Evolutionary conservation across 2,329 filamentous ascomycete species (phyloP).

Genomic region (Epichloe coenophiala): DNA sequence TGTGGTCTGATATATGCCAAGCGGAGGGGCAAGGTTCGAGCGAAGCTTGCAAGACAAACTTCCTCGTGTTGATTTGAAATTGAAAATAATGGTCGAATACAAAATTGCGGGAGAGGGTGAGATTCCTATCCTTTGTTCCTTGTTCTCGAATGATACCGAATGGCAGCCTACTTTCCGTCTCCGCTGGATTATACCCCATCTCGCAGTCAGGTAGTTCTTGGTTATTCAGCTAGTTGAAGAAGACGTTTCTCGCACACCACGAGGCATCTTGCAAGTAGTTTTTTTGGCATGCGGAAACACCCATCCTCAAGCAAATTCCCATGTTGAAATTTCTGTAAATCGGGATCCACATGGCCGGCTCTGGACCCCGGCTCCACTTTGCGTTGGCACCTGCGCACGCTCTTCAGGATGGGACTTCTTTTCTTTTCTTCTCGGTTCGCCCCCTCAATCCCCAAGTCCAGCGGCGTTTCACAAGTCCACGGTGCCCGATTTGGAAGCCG

Average conservation of each 20-base stretch:
- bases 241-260: background rate
- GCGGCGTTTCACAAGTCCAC: background rate
- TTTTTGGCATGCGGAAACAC: too few species aligned
- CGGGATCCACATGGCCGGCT: background rate
- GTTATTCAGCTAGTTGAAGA: background rate
- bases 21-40: conserved; percentile 6
- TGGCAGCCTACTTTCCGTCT: background rate
- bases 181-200: background rate
- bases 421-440: background rate
- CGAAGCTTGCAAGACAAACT: background rate
- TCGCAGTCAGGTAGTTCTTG: background rate
- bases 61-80: conserved; percentile 2
- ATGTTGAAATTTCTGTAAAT: background rate
- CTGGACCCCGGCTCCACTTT: background rate
- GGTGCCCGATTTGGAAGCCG: background rate
- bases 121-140: background rate
- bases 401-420: background rate
- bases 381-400: background rate
- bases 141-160: background rate
- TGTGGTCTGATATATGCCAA: conserved; percentile 43
- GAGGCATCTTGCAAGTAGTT: too few species aligned
- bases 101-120: background rate
- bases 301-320: background rate
- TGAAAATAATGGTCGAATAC: background rate
- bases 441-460: background rate